These are phyloP conservation scores for Rhododendron griersonianum DNA, from an alignment of 148 eudicot genomes.

Conservation along the genomic window DNA sequence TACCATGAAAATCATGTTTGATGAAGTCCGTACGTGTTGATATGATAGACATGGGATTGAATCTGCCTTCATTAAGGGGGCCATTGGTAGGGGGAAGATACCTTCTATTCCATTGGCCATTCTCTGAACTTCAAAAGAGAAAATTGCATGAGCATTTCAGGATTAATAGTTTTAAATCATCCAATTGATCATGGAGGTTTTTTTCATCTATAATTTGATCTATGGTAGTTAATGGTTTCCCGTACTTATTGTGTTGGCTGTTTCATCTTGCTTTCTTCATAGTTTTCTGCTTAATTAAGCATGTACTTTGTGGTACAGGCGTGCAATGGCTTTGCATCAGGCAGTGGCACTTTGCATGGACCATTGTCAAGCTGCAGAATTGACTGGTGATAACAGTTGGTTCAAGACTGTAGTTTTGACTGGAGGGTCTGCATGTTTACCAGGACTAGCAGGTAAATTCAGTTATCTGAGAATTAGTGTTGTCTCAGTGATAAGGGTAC, in stretches of 20 bases:
- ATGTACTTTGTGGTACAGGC: slow-evolving; percentile 34
- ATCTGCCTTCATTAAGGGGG: not conserved
- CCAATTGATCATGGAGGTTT: not conserved
- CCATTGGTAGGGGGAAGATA: not conserved
- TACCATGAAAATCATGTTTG: not conserved
- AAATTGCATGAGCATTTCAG: not conserved
- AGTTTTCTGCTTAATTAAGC: not conserved
- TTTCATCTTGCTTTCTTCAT: not conserved
- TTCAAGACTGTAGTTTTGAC: slow-evolving; percentile 84
- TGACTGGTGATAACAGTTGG: slow-evolving; percentile 65
- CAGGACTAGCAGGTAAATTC: slow-evolving; percentile 71
- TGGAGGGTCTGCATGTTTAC: slow-evolving; percentile 89
- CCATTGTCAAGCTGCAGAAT: slow-evolving; percentile 76
- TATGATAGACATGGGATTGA: not conserved
- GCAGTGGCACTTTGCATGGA: slow-evolving; percentile 90
- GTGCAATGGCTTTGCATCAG: slow-evolving; percentile 76
- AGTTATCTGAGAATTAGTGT: not conserved
- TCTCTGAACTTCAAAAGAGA: not conserved
- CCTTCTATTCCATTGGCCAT: not conserved
- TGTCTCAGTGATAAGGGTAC: not conserved
- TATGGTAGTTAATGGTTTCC: not conserved
- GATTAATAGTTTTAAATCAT: not conserved
- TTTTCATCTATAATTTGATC: not conserved
- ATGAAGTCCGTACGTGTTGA: not conserved
- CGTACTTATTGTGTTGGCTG: not conserved